phyloP scores from a whole-genome alignment of 2,329 filamentous ascomycete genomes.

The Sporothrix inflata region DNA sequence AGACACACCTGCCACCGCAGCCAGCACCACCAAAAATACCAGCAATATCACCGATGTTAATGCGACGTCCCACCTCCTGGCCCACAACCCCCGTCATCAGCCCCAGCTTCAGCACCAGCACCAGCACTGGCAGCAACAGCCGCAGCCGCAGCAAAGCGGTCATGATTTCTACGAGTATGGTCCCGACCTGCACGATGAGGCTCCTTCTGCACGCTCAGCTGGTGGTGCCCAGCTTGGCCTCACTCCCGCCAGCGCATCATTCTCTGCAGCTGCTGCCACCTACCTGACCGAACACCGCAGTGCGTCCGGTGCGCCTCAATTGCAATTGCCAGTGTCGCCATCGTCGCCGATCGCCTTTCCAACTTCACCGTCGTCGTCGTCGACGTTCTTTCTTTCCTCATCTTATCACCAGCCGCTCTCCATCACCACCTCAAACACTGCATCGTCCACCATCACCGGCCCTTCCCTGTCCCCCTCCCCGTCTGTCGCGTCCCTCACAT shows the following conservation, averaged over 20 bases:
- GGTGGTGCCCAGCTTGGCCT: slow-evolving; percentile 20
- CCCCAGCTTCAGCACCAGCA: slow-evolving; percentile 27
- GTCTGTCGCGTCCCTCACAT: slow-evolving; percentile 31
- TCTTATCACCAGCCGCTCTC: slow-evolving; percentile 23
- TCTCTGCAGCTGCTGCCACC: slow-evolving; percentile 26
- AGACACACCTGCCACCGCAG: slow-evolving; percentile 33
- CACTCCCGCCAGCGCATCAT: slow-evolving; percentile 28
- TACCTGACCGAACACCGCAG: slow-evolving; percentile 22
- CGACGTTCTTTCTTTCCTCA: slow-evolving; percentile 20
- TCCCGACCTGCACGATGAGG: background rate
- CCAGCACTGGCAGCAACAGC: slow-evolving; percentile 10
- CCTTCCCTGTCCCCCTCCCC: slow-evolving; percentile 30
- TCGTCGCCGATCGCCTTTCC: slow-evolving; percentile 19
- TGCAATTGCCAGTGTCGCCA: slow-evolving; percentile 29
- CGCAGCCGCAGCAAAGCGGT: slow-evolving; percentile 27
- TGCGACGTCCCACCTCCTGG: slow-evolving; percentile 38
- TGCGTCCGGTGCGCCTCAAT: background rate
- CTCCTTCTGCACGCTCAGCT: slow-evolving; percentile 1
- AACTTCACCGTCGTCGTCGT: slow-evolving; percentile 22
- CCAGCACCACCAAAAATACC: slow-evolving; percentile 19
- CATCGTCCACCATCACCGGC: slow-evolving; percentile 29
- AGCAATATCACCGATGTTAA: slow-evolving; percentile 43
- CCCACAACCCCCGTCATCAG: slow-evolving; percentile 27
- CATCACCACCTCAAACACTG: slow-evolving; percentile 24
- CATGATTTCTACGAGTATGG: slow-evolving; percentile 26